Evolutionary conservation across 306 rosid genomes (phyloP), one percentile per base, ranked within the genome.

Genomic region (Cucumis cinereus): DNA sequence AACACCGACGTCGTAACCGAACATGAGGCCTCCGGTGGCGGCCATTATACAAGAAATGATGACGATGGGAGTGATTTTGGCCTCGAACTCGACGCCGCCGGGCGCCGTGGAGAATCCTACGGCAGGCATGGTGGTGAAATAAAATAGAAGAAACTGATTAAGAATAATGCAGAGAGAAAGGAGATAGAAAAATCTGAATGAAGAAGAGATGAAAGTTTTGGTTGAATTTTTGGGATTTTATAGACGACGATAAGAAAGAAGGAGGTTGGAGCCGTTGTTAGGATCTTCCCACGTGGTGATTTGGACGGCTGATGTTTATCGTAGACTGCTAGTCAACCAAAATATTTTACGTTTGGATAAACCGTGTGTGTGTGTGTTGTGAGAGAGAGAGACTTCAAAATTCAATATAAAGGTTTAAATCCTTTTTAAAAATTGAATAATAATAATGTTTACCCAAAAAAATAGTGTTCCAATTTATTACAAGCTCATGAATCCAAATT

Each of bases 11-110:
- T 89, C 92, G 77, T 90, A 90, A 22, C 98, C 98, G 52, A 93
- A 93, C 92, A 91, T 91, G 80, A 91, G 98, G 14, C 98, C 98
- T 13, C 93, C 98, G 26, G 97, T 93, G 52, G 98, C 92, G 0
- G 97, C 98, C 93, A 91, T 86, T 3, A 91, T 74, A 75, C 94
- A 91, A n/a, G 92, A 93, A 68, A 91, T 83, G 23, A 93, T 76
- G 77, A 93, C 93, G 47, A 90, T 84, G 16, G 92, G 96, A 9
- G 98, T 91, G 82, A 91, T 83, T 87, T 91, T 93, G 19, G 98
- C 96, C 81, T 93, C 98, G 30, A 86, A 88, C 19, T 83, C 90
- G 15, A 33, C 43, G 17, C 61, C 76, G 35, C 79, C 74, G 2
- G 49, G 36, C 45, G 76, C 70, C 56, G 30, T 70, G 20, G 79